Conservation (phyloP, 192 early-diverging fungal genomes). For the Rhizoclosmatium globosum region DNA sequence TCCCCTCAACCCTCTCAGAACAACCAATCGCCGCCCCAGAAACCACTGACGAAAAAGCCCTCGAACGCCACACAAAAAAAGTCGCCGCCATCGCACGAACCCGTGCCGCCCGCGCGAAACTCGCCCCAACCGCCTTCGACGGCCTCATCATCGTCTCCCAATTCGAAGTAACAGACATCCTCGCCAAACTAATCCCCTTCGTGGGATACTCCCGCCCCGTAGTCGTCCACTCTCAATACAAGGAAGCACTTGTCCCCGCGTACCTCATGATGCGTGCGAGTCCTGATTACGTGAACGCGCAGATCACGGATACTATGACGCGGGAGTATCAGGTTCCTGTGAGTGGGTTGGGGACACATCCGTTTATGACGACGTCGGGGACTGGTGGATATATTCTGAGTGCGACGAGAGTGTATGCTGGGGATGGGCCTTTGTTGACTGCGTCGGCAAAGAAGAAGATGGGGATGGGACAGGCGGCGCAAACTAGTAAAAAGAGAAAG, state of each 20-base stretch:
- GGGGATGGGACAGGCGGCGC: neutral
- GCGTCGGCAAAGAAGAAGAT: neutral
- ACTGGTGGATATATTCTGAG: constrained; percentile 56
- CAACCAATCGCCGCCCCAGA: neutral
- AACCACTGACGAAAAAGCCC: constrained; percentile 3
- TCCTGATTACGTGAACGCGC: constrained; percentile 77
- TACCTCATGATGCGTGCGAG: constrained; percentile 68
- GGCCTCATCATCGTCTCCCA: constrained; percentile 82
- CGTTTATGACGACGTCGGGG: constrained; percentile 56
- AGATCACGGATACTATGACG: constrained; percentile 91
- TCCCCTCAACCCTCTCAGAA: constrained; percentile 7
- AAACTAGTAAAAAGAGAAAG: constrained; percentile 16
- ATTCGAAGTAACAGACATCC: constrained; percentile 75
- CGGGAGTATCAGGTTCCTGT: constrained; percentile 73
- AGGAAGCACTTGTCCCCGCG: constrained; percentile 49
- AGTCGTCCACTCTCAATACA: constrained; percentile 74
- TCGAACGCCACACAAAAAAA: constrained; percentile 1
- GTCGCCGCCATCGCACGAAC: constrained; percentile 56
- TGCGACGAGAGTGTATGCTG: constrained; percentile 23
- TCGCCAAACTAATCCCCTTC: constrained; percentile 74
- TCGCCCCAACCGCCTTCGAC: constrained; percentile 66
- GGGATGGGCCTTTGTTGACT: neutral
- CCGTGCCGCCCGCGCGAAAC: constrained; percentile 59
- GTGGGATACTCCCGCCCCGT: constrained; percentile 86
- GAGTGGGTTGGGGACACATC: constrained; percentile 55